Evolutionary conservation across 2,329 filamentous ascomycete genomes (phyloP), one percentile per base, ranked within the genome.

Genomic region (Monosporascus ibericus): DNA sequence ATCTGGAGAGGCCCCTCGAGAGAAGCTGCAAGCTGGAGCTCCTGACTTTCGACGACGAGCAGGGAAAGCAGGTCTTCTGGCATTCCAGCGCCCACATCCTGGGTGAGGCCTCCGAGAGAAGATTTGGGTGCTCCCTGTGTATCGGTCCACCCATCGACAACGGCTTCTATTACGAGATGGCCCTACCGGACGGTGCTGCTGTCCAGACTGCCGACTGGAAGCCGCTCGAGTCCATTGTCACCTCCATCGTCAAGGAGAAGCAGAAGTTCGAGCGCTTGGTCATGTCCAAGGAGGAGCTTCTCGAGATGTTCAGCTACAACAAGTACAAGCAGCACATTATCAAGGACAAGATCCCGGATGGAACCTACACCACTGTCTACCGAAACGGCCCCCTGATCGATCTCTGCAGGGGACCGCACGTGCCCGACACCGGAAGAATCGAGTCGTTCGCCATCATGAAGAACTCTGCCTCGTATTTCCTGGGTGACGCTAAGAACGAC

Each of bases 261-360:
- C 92, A 97, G 73, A 86, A 86, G 49, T 97, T 97, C 68, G 88
- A 96, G 76, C 85, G 94, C 54, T 77, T 97, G 47, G 87, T 87
- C 58, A 82, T 96, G 66, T 88, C 88, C 59, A 97, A 97, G 74
- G 88, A 92, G 51, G 86, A 97, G 60, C 80, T 97, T 48, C 82
- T 94, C 49, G 90, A 96, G 69, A 96, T 97, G 89, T 97, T 97
- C 77, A 84, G 85, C 63, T 95, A 95, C 79, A 96, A 95, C 80
- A 94, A 94, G 70, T 97, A 96, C 79, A 97, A 99, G 82, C 85
- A 95, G 69, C 89, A 96, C 71, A 95, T 97, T 71, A 97, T 99
- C 75, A 87, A 90, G 63, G 88, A 91, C 76, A 91, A 95, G 72
- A 89, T 97, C 55, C 78, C 86, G 39, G 90, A 96, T 62, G 91